Evolutionary conservation across 768 basidiomycete genomes (phyloP).

Genomic region (Boletus bicolor): DNA sequence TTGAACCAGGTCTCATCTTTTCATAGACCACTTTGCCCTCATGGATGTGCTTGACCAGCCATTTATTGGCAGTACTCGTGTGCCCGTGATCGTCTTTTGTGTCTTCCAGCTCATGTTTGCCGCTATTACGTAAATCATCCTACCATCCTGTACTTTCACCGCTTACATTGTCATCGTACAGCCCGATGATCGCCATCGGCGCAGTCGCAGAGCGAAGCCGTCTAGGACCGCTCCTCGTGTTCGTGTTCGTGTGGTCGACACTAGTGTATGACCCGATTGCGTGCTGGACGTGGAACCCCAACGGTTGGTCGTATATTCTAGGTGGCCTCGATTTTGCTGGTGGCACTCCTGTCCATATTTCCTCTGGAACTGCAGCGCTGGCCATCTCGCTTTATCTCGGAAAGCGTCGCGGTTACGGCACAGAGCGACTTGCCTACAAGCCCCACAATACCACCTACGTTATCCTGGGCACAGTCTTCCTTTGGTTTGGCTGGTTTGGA

Average conservation of each 20-base stretch:
- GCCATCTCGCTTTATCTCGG: constrained; percentile 91
- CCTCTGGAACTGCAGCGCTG: constrained; percentile 87
- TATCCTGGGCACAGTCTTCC: constrained; percentile 86
- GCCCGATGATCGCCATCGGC: constrained; percentile 85
- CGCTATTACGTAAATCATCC: constrained; percentile 63
- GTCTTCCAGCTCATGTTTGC: constrained; percentile 93
- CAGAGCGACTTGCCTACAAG: constrained; percentile 86
- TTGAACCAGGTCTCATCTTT: background rate
- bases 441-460: constrained; percentile 94
- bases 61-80: constrained; percentile 65
- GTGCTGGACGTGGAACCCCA: constrained; percentile 92
- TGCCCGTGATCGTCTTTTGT: constrained; percentile 75
- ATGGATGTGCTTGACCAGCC: constrained; percentile 73
- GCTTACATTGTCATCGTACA: constrained; percentile 29
- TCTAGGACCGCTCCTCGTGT: constrained; percentile 82
- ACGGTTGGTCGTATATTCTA: constrained; percentile 70
- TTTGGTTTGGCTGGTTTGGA: constrained; percentile 97
- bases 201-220: constrained; percentile 89
- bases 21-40: constrained; percentile 76
- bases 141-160: background rate
- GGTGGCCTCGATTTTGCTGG: constrained; percentile 93
- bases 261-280: constrained; percentile 93
- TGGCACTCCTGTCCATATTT: constrained; percentile 96
- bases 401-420: constrained; percentile 87
- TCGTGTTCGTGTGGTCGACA: constrained; percentile 88